Conservation (phyloP, 371 early-diverging fungal species). For the Massospora cicadina region DNA sequence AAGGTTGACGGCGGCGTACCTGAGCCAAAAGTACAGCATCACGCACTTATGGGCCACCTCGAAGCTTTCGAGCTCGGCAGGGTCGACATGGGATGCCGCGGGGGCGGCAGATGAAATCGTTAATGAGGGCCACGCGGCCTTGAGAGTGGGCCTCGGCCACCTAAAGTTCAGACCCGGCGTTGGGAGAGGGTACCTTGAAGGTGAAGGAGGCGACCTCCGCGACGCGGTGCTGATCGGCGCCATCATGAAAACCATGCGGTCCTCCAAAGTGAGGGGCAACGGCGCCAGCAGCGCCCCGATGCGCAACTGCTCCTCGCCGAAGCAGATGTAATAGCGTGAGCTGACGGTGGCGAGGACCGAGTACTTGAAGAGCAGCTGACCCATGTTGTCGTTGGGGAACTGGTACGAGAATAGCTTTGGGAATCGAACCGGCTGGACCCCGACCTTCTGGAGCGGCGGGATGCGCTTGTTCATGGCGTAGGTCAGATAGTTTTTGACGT, state of each 20-base stretch:
- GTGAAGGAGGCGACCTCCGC: not conserved
- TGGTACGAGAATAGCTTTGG: slow-evolving; percentile 1
- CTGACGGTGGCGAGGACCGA: not conserved
- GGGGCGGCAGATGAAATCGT: not conserved
- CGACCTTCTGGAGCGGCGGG: not conserved
- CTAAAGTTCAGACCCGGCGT: not conserved
- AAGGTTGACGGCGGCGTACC: not conserved
- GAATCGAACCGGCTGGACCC: not conserved
- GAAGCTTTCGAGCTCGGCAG: not conserved
- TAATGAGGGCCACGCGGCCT: not conserved
- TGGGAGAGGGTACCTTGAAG: not conserved
- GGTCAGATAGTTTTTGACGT: not conserved
- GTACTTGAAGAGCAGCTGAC: slow-evolving; percentile 3
- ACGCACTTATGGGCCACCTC: slow-evolving; percentile 3
- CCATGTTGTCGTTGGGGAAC: slow-evolving; percentile 3
- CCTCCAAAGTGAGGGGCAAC: slow-evolving; percentile 1
- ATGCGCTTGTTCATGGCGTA: not conserved
- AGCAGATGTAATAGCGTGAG: not conserved
- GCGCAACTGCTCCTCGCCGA: not conserved
- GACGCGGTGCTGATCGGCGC: slow-evolving; percentile 2
- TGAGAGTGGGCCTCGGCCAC: not conserved
- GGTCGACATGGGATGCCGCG: not conserved
- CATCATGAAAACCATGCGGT: not conserved
- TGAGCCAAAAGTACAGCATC: slow-evolving; percentile 8
- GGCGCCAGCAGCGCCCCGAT: not conserved